phyloP scores from a whole-genome alignment of 108 stramenopile species.

The Stephanodiscus minutulus region DNA sequence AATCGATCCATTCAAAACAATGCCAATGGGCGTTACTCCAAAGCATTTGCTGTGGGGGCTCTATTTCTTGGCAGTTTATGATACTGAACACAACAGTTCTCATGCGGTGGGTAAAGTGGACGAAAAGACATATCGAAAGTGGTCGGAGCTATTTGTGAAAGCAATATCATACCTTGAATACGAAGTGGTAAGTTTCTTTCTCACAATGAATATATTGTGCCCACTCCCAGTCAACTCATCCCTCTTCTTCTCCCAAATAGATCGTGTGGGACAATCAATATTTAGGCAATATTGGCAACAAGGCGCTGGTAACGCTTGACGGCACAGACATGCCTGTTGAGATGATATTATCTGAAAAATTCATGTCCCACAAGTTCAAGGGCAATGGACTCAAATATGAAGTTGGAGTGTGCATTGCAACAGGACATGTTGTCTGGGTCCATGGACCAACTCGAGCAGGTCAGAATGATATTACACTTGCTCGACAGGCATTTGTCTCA shows the following conservation, averaged over 20 bases:
- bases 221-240: not conserved
- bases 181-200: constrained; percentile 22
- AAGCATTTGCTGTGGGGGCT: constrained; percentile 25
- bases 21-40: not conserved
- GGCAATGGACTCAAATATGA: constrained; percentile 25
- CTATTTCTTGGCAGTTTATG: constrained; percentile 16
- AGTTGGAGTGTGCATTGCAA: constrained; percentile 25
- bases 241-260: not conserved
- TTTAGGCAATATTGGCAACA: not conserved
- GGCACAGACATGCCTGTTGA: constrained; percentile 33
- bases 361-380: constrained; percentile 29
- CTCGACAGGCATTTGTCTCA: constrained; percentile 1
- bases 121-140: constrained; percentile 37
- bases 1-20: constrained; percentile 8
- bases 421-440: constrained; percentile 31
- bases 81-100: constrained; percentile 11
- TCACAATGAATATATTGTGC: not conserved
- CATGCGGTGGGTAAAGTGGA: constrained; percentile 10
- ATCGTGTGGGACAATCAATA: constrained; percentile 14
- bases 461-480: constrained; percentile 14
- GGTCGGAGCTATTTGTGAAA: constrained; percentile 22
- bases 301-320: constrained; percentile 10
- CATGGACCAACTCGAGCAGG: constrained; percentile 18
- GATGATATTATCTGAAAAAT: constrained; percentile 5
- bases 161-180: constrained; percentile 24